Percentiles rank a stretch among this genome's conserved stretches.
These are phyloP conservation scores for Colletotrichum tropicicola DNA, from an alignment of 2,329 filamentous ascomycete species.

Conservation along the genomic window DNA sequence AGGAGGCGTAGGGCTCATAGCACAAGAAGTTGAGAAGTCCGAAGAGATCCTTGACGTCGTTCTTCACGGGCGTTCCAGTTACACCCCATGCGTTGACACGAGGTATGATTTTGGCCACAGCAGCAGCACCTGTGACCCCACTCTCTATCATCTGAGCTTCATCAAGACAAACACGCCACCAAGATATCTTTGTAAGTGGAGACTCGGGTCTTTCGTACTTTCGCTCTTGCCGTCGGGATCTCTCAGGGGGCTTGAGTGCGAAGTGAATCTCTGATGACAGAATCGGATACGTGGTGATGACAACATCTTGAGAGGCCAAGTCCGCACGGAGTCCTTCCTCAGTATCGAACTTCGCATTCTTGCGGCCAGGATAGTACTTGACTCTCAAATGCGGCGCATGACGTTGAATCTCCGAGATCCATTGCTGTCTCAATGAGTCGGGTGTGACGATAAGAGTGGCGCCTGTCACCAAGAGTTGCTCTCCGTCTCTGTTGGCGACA, in stretches of 20 bases:
- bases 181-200: slow-evolving; percentile 81
- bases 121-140: slow-evolving; percentile 84
- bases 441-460: slow-evolving; percentile 72
- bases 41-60: slow-evolving; percentile 79
- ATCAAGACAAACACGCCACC: slow-evolving; percentile 85
- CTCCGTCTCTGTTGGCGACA: slow-evolving; percentile 47
- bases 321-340: slow-evolving; percentile 51
- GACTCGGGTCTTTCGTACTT: slow-evolving; percentile 74
- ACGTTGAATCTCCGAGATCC: slow-evolving; percentile 66
- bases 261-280: slow-evolving; percentile 85
- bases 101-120: slow-evolving; percentile 81
- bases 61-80: slow-evolving; percentile 88
- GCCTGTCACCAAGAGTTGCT: slow-evolving; percentile 55
- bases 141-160: slow-evolving; percentile 95
- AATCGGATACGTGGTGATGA: slow-evolving; percentile 73
- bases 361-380: slow-evolving; percentile 64
- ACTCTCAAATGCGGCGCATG: slow-evolving; percentile 68
- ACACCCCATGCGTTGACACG: slow-evolving; percentile 91
- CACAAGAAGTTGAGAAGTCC: slow-evolving; percentile 84
- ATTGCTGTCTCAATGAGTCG: slow-evolving; percentile 65
- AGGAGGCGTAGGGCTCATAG: slow-evolving; percentile 78
- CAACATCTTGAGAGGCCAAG: slow-evolving; percentile 63
- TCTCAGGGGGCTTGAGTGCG: slow-evolving; percentile 73
- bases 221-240: slow-evolving; percentile 71
- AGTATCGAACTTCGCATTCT: slow-evolving; percentile 42